These are phyloP conservation scores for Penicillium canescens DNA, from an alignment of 495 filamentous ascomycete genomes.

Conservation along the genomic window DNA sequence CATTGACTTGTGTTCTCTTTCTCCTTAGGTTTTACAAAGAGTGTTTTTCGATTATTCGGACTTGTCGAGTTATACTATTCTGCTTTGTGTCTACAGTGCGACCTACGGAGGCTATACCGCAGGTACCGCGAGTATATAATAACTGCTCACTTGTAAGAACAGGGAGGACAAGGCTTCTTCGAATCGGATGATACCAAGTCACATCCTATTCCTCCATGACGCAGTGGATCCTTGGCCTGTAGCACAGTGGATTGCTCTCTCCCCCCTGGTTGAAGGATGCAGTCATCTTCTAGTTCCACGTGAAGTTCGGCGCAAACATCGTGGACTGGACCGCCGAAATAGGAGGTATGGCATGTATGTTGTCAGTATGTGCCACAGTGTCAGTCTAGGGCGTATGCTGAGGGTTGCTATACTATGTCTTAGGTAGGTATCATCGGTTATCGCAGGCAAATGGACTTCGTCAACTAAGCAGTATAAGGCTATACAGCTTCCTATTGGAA, in stretches of 20 bases:
- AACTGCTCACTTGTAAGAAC: not conserved
- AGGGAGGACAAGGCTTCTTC: not conserved
- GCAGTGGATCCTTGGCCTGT: constrained; percentile 1
- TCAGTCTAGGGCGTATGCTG: too few relatives aligned
- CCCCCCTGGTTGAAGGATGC: constrained; percentile 3
- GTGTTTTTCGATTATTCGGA: not conserved
- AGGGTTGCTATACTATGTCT: too few relatives aligned
- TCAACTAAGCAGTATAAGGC: not conserved
- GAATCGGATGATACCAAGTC: constrained; percentile 11
- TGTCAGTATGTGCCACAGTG: not conserved
- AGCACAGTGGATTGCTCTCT: constrained; percentile 4
- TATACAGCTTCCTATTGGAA: not conserved
- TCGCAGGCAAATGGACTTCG: too few relatives aligned
- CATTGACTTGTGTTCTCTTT: not conserved
- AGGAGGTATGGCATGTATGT: not conserved
- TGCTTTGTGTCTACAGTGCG: not conserved
- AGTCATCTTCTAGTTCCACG: constrained; percentile 8
- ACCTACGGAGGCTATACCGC: constrained; percentile 8
- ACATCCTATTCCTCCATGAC: constrained; percentile 6
- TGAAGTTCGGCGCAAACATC: not conserved
- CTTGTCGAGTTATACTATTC: not conserved
- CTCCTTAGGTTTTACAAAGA: not conserved
- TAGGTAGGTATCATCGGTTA: too few relatives aligned
- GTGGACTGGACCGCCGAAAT: not conserved
- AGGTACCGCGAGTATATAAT: constrained; percentile 6